These are phyloP conservation scores for Diaporthe sp. DNA, from an alignment of 2,329 filamentous ascomycete genomes.

Conservation along the genomic window DNA sequence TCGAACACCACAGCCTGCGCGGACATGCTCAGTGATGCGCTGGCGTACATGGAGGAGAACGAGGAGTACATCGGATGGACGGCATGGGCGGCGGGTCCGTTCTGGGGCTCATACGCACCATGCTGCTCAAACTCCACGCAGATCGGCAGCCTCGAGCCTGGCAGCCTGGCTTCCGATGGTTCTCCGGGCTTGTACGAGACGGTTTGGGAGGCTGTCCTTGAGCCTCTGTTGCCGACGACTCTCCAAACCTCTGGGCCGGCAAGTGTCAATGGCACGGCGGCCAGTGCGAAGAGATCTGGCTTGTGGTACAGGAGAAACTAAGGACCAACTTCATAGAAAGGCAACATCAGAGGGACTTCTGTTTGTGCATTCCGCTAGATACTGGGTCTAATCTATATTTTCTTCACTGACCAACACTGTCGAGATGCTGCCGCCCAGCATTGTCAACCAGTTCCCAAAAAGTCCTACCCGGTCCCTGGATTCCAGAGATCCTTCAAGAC, in stretches of 20 bases:
- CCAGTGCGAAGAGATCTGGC: neutral
- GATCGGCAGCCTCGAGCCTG: conserved; percentile 62
- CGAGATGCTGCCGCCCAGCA: neutral
- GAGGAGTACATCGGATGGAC: conserved; percentile 65
- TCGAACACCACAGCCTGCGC: conserved; percentile 59
- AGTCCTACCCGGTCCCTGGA: neutral
- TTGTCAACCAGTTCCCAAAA: neutral
- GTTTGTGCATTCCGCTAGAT: neutral
- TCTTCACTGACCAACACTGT: too few relatives aligned
- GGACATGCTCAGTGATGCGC: conserved; percentile 56
- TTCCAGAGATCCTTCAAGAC: neutral
- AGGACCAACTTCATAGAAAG: neutral
- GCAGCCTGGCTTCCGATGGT: conserved; percentile 58
- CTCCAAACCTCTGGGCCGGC: conserved; percentile 56
- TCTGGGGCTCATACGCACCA: conserved; percentile 59
- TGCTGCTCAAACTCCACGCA: conserved; percentile 56
- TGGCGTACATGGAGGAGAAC: conserved; percentile 63
- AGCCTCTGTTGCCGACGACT: conserved; percentile 57
- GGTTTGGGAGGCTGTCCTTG: conserved; percentile 60
- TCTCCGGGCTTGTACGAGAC: conserved; percentile 60
- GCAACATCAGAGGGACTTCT: neutral
- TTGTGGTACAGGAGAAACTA: neutral
- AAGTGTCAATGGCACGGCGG: conserved; percentile 46
- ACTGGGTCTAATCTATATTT: neutral
- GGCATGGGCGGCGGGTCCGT: conserved; percentile 64